Base-by-base conservation (phyloP, 768 basidiomycete genomes). In the Naganishia randhawae region DNA sequence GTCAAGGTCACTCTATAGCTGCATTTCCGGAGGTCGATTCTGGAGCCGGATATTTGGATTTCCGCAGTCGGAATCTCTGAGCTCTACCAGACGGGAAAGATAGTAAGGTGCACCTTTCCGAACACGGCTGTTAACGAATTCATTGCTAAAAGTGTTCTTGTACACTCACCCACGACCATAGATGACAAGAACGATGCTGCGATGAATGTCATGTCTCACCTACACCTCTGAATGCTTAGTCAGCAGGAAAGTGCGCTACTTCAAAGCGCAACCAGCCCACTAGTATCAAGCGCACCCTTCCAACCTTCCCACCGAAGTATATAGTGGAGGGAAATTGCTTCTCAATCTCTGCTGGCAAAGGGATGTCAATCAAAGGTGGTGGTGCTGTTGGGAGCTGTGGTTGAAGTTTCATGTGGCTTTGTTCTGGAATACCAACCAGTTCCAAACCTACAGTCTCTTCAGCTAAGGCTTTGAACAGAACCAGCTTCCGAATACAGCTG, bases 181-280 rank as follows among this genome's bases (percentile, higher is more conserved):
- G 41, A 53, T 31, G 27, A 29, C 33, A 13, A 55, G 32, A 19
- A 55, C 5, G 33, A 37, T 55, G 54, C 32, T 55, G 11, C 33
- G n/a, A n/a, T 35, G 17, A 35, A 55, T 55, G 54, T 37, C 54
- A 55, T 55, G 54, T 37, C 54, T 55, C 54, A 55, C 31, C 7
- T 37, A n/a, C 7, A 37, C 13, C 3, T 32, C 22, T 9, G 32
- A 42, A 19, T 50, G 54, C 54, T 55, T 55, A 55, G 54, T 55
- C 54, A 55, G 54, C 54, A 53, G 45, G n/a, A 17, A 53, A 53
- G 4, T 35, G 32, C 54, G 54, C 54, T 55, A 33, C 11, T 19
- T 29, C 5, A 35, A 55, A 55, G 54, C 54, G 54, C 54, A 6
- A 35, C 32, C 25, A 19, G 10, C 45, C 25, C 19, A 17, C 37